Conservation (phyloP, 257 asterid genomes). For the Penstemon barbatus region DNA sequence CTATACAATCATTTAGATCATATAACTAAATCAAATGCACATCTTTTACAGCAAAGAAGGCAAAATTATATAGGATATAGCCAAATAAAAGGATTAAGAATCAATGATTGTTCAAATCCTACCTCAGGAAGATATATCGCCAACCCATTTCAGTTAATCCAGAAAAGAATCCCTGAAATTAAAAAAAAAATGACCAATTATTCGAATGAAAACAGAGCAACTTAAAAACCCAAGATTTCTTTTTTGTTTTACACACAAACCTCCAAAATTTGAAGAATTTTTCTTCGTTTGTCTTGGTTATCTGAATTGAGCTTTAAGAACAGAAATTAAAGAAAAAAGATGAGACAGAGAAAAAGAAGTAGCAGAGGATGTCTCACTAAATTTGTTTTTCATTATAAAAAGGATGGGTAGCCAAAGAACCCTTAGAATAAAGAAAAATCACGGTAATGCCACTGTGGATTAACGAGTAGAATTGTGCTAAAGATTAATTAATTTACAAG, state of each 20-base stretch:
- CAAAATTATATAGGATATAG: not conserved
- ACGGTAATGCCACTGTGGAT: conserved; percentile 33
- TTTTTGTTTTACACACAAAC: conserved; percentile 27
- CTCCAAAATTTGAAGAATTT: conserved; percentile 34
- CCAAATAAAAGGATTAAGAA: not conserved
- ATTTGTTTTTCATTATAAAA: conserved; percentile 24
- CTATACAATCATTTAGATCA: not conserved
- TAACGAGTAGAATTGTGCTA: not conserved
- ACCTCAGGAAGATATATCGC: conserved; percentile 23
- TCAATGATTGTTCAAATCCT: not conserved
- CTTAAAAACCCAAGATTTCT: not conserved
- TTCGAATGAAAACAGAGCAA: conserved; percentile 26
- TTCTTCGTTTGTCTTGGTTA: no score
- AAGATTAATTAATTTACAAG: no score
- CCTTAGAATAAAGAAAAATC: conserved; percentile 5
- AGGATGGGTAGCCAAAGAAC: not conserved
- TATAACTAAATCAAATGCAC: not conserved
- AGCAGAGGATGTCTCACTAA: no score
- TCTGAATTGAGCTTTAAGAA: no score
- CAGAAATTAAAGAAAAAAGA: not conserved
- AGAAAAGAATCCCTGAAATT: no score
- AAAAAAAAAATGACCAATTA: no score
- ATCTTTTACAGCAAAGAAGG: not conserved
- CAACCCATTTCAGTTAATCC: conserved; percentile 14
- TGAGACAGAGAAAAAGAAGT: conserved; percentile 20